These are phyloP conservation scores for Persicaria maculosa DNA, from an alignment of 148 eudicot species.

Conservation along the genomic window DNA sequence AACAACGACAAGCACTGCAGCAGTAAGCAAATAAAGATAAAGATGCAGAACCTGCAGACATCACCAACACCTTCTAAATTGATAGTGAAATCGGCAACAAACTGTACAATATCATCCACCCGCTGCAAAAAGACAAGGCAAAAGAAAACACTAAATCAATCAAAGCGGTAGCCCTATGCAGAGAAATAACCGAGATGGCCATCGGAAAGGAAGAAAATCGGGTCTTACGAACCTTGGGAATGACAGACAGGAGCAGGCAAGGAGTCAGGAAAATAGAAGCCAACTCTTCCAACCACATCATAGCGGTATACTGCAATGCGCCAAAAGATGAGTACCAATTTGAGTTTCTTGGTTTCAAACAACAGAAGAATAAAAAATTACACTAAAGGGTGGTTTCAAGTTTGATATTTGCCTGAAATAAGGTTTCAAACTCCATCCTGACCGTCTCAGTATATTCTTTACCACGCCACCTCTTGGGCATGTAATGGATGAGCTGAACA, in stretches of 20 bases:
- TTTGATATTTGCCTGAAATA: conserved; percentile 61
- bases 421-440: conserved; percentile 70
- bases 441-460: conserved; percentile 68
- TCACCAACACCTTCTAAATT: conserved; percentile 87
- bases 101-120: conserved; percentile 75
- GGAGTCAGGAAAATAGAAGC: conserved; percentile 92
- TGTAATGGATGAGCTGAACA: conserved; percentile 73
- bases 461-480: conserved; percentile 96
- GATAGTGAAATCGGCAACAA: conserved; percentile 72
- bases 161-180: background rate
- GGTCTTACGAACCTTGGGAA: conserved; percentile 55
- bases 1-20: background rate
- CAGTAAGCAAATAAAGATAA: background rate
- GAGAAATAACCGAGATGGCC: background rate
- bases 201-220: background rate
- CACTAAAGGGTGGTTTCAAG: background rate
- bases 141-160: background rate
- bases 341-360: background rate
- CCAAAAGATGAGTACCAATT: background rate
- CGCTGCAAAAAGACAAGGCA: conserved; percentile 36
- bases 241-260: conserved; percentile 68
- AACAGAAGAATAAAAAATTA: background rate
- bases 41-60: conserved; percentile 68
- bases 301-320: conserved; percentile 68
- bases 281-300: conserved; percentile 96